phyloP scores from a whole-genome alignment of 176 grass and related monocot species.

The Avena atlantica region DNA sequence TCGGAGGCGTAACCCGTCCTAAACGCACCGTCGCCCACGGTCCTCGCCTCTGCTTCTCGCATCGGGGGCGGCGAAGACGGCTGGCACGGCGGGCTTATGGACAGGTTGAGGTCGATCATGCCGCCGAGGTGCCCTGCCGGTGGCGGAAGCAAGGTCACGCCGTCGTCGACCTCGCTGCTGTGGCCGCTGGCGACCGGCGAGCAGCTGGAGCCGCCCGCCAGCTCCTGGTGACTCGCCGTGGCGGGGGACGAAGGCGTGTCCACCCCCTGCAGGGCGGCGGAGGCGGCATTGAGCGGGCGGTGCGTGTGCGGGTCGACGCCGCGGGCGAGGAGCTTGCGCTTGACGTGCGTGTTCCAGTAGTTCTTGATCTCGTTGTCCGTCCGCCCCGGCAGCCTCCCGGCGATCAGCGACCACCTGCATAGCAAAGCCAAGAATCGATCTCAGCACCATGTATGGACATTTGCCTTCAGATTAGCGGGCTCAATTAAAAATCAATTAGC shows the following conservation, averaged over 20 bases:
- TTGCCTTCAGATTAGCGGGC: background rate
- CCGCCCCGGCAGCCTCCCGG: constrained; percentile 67
- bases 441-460: background rate
- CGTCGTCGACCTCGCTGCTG: constrained; percentile 40
- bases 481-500: background rate
- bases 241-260: background rate
- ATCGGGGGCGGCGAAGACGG: constrained; percentile 21
- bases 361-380: constrained; percentile 99
- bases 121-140: background rate
- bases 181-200: constrained; percentile 40
- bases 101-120: constrained; percentile 73
- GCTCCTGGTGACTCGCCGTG: background rate
- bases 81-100: constrained; percentile 64
- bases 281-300: constrained; percentile 42
- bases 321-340: constrained; percentile 69
- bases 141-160: background rate
- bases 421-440: background rate
- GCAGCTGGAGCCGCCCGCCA: background rate
- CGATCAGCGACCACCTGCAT: constrained; percentile 88
- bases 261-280: background rate
- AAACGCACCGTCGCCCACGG: background rate
- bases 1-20: constrained; percentile 29
- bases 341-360: constrained; percentile 95
- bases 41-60: background rate
- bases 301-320: constrained; percentile 79